Base-by-base conservation (phyloP, 345 rosid genomes). In the Ceriops zippeliana region DNA sequence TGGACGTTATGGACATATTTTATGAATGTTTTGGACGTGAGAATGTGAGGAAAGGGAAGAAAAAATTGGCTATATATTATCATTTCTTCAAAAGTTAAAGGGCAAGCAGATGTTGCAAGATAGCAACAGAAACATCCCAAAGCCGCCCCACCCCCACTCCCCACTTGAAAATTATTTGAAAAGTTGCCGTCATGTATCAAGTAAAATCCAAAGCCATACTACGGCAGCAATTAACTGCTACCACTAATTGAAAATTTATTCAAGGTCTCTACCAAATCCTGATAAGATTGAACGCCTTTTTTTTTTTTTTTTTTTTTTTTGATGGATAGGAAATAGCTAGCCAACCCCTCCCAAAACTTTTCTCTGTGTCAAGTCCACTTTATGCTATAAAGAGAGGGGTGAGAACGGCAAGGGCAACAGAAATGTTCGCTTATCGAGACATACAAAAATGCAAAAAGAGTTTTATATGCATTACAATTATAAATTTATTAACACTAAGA, bases 181-280 rank as follows among this genome's bases (percentile, higher is more conserved):
- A 35, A 32, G 79, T 70, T 62, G 27, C 19, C 7, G 53, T 37
- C 6, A 19, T 16, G 27, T 34, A 68, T 37, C 60, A 9, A 28
- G 76, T 67, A 72, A 67, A 15, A 15, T 74, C 80, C 88, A 84
- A 82, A 70, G 58, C 20, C 38, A 58, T 67, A 69, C 67, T 59
- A 74, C 80, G 68, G 71, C 72, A 76, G 77, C 82, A 73, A 73
- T 51, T 19, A 31, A 13, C 52, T 79, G 81, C 86, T 81, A 42
- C 89, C 75, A 79, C 89, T 83, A 79, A 85, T 73, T 42, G 63
- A 54, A 46, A 38, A 58, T 30, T 68, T 58, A 60, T 72, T 72
- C 75, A 65, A 67, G 66, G 54, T 5, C 58, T 17, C 58, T 69
- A 80, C 83, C 84, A 65, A 82, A 67, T 78, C 79, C 60, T 42